Conservation (phyloP, 305 asterid species). For the Fraxinus sp. region DNA sequence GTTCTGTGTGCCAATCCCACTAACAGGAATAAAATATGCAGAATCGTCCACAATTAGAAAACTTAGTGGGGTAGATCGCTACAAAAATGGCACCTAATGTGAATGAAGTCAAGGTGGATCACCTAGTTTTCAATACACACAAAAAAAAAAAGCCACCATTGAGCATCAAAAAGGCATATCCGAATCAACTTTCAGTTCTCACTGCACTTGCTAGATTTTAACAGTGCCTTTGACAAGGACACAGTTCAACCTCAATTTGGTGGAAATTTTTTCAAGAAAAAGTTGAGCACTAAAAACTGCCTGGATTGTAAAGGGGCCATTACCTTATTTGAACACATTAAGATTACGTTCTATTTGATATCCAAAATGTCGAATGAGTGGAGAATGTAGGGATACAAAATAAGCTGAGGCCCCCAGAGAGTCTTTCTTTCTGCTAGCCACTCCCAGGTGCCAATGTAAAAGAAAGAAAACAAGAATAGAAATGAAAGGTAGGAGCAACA, state of each 20-base stretch:
- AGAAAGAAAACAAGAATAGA: not conserved
- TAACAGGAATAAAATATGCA: not conserved
- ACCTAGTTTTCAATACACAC: not conserved
- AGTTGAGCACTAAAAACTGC: not conserved
- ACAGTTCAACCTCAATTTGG: not conserved
- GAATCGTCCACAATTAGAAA: not conserved
- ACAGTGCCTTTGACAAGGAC: not conserved
- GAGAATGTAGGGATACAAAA: not conserved
- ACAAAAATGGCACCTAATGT: not conserved
- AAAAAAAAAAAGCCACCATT: not conserved
- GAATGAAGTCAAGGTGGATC: not conserved
- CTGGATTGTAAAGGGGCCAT: not conserved
- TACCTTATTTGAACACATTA: not conserved
- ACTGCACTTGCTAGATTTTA: not conserved
- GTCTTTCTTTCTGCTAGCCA: not conserved
- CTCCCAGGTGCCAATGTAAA: not conserved
- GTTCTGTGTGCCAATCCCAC: constrained; percentile 6
- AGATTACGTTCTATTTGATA: not conserved
- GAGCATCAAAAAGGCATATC: not conserved
- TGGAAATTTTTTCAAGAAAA: not conserved
- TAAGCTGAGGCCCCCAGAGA: not conserved
- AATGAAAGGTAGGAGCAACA: not conserved
- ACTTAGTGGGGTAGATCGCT: not conserved
- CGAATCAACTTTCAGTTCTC: not conserved
- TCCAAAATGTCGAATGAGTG: not conserved